These are phyloP conservation scores for Chaetomium globosum DNA, from an alignment of 2,329 filamentous ascomycete genomes.

Conservation along the genomic window DNA sequence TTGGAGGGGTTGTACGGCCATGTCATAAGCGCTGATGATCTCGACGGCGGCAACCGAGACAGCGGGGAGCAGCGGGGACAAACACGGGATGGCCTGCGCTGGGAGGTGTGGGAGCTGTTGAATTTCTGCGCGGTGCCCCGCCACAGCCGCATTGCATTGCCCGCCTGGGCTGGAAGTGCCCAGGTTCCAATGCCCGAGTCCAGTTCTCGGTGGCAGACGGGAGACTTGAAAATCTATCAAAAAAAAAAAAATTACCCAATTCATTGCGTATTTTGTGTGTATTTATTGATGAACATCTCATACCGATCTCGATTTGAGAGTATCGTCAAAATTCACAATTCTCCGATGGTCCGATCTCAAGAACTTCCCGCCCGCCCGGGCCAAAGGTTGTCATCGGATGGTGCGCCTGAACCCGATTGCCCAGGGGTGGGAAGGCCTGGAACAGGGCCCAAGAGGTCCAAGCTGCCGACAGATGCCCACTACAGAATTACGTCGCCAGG, in stretches of 20 bases:
- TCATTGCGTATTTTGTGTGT: background rate
- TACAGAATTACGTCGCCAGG: conserved; percentile 17
- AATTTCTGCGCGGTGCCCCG: conserved; percentile 29
- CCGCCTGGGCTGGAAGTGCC: too few relatives aligned
- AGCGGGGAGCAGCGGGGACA: background rate
- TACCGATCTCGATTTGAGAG: too few relatives aligned
- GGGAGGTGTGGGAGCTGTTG: background rate
- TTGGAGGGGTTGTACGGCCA: conserved; percentile 15
- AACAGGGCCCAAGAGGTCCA: background rate
- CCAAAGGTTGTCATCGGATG: background rate
- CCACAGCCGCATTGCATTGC: background rate
- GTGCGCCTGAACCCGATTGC: background rate
- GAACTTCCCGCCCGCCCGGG: background rate
- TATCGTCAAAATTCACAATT: background rate
- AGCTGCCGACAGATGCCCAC: background rate
- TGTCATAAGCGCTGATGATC: conserved; percentile 21
- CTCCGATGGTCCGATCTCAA: background rate
- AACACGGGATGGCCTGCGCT: background rate
- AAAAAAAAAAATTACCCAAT: too few relatives aligned
- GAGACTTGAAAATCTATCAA: background rate
- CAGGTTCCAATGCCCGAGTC: background rate
- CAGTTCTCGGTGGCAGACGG: too few relatives aligned
- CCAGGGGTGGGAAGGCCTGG: background rate
- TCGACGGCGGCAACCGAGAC: conserved; percentile 1
- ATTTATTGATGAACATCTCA: too few relatives aligned